phyloP scores from a whole-genome alignment of 1,139 yeast genomes.

The Diutina neorugosa region DNA sequence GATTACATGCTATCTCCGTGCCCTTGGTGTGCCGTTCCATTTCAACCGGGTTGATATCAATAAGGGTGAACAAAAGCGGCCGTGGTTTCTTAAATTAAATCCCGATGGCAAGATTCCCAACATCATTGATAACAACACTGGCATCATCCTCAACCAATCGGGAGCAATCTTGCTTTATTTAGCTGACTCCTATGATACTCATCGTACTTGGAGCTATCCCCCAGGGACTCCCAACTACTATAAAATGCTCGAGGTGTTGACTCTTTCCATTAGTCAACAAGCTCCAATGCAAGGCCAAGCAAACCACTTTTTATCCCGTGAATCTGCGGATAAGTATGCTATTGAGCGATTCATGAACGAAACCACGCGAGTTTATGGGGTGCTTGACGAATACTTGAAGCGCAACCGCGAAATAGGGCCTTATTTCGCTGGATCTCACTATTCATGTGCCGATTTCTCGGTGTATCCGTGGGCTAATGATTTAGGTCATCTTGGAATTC shows the following conservation, averaged over 20 bases:
- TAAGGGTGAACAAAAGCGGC: slow-evolving; percentile 33
- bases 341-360: slow-evolving; percentile 38
- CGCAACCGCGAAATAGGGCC: slow-evolving; percentile 28
- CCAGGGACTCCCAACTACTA: slow-evolving; percentile 34
- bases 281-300: slow-evolving; percentile 57
- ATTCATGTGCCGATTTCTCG: slow-evolving; percentile 42
- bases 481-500: slow-evolving; percentile 14
- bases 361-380: slow-evolving; percentile 40
- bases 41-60: slow-evolving; percentile 26
- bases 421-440: slow-evolving; percentile 45
- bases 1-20: slow-evolving; percentile 33
- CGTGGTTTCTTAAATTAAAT: slow-evolving; percentile 42
- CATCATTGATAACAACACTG: slow-evolving; percentile 33
- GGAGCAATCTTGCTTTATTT: slow-evolving; percentile 48
- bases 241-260: slow-evolving; percentile 37
- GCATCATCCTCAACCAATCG: slow-evolving; percentile 39
- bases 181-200: slow-evolving; percentile 45
- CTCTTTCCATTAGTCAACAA: slow-evolving; percentile 46
- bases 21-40: slow-evolving; percentile 36
- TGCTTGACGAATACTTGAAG: slow-evolving; percentile 35
- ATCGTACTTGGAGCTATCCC: slow-evolving; percentile 34
- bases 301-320: slow-evolving; percentile 33
- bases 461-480: slow-evolving; percentile 25
- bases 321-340: slow-evolving; percentile 38
- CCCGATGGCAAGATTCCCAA: slow-evolving; percentile 60